A percentile compares a stretch with the other conserved stretches of the same genome.
Conservation (phyloP, 192 early-diverging fungal genomes). For the Coemansia sp. region DNA sequence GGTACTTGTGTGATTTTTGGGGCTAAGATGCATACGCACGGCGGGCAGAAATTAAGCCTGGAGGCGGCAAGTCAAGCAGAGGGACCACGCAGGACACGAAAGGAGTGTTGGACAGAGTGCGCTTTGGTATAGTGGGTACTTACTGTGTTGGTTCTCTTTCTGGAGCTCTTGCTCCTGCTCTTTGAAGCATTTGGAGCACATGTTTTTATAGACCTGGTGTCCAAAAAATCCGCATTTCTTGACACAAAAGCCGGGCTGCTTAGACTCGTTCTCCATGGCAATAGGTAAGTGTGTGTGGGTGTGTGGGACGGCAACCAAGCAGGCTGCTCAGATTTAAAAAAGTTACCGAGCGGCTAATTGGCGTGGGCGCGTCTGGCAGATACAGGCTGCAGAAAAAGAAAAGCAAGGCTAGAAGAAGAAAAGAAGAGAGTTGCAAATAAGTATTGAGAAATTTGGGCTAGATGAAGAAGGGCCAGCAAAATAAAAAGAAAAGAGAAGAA, state of each 20-base stretch:
- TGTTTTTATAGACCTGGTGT: constrained; percentile 68
- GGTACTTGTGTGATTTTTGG: not conserved
- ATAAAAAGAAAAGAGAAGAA: constrained; percentile 6
- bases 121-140: constrained; percentile 19
- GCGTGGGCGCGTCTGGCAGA: not conserved
- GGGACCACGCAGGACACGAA: constrained; percentile 4
- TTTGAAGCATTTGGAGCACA: constrained; percentile 81
- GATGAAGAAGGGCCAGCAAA: not conserved
- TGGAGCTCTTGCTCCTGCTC: constrained; percentile 51
- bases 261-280: constrained; percentile 62
- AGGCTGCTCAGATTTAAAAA: constrained; percentile 7
- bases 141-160: constrained; percentile 53
- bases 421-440: not conserved
- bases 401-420: not conserved
- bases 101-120: not conserved
- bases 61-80: constrained; percentile 11
- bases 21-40: constrained; percentile 6
- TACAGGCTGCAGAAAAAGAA: not conserved
- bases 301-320: not conserved
- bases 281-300: not conserved
- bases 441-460: not conserved
- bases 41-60: constrained; percentile 15
- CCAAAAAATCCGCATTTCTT: constrained; percentile 78
- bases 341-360: not conserved
- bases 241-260: constrained; percentile 64